Conservation (phyloP, 768 basidiomycete species). For the Mycena polygramma region DNA sequence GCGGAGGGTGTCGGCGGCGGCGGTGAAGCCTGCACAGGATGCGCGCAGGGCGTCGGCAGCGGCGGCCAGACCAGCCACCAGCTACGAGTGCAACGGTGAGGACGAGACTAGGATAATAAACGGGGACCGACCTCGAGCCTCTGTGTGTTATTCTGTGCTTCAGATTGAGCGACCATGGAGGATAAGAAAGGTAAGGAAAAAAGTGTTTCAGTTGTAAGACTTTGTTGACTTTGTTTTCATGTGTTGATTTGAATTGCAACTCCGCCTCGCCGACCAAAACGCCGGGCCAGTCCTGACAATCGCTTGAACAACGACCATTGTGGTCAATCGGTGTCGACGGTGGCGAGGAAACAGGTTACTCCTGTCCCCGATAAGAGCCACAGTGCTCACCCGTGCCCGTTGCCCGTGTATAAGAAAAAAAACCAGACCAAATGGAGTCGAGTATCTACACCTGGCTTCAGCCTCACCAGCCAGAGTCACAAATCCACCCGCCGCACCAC, state of each 20-base stretch:
- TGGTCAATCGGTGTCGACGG: conserved; percentile 13
- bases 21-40: conserved; percentile 55
- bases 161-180: conserved; percentile 1
- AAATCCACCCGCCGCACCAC: conserved; percentile 48
- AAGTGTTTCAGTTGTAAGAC: not conserved
- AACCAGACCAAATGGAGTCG: conserved; percentile 55
- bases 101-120: not conserved
- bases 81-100: conserved; percentile 20
- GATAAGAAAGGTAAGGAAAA: not conserved
- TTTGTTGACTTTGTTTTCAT: too few species aligned
- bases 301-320: not conserved
- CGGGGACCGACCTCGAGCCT: conserved; percentile 7
- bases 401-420: conserved; percentile 52
- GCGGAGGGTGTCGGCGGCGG: conserved; percentile 74
- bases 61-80: conserved; percentile 57
- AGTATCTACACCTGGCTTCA: conserved; percentile 61
- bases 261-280: not conserved
- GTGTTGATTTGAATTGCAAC: not conserved
- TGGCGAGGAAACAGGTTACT: not conserved
- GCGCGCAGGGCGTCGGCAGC: conserved; percentile 75
- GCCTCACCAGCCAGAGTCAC: conserved; percentile 51
- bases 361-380: conserved; percentile 23
- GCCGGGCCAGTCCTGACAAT: too few species aligned
- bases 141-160: conserved; percentile 27
- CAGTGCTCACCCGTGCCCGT: conserved; percentile 34